Conservation (phyloP, 768 basidiomycete genomes). For the Lentinula sp. region DNA sequence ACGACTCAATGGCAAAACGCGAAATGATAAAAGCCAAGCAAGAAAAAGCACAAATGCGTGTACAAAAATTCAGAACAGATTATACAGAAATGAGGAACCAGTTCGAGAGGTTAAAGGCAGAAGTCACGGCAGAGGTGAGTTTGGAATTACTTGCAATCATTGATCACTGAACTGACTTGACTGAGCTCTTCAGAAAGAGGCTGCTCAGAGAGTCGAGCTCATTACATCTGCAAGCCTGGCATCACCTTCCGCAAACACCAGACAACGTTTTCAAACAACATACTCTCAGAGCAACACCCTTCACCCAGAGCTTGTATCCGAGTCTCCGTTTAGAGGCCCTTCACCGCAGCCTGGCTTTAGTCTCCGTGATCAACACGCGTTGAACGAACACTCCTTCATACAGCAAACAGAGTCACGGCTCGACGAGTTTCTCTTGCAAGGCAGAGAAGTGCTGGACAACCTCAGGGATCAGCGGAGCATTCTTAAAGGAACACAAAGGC, state of each 20-base stretch:
- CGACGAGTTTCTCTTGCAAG: slow-evolving; percentile 91
- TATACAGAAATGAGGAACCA: slow-evolving; percentile 77
- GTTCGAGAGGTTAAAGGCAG: slow-evolving; percentile 72
- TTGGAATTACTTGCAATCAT: slow-evolving; percentile 11
- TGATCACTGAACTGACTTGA: not conserved
- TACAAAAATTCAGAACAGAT: slow-evolving; percentile 87
- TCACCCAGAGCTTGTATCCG: slow-evolving; percentile 54
- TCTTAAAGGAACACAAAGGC: slow-evolving; percentile 89
- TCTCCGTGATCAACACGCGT: slow-evolving; percentile 68
- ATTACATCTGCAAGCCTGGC: slow-evolving; percentile 41
- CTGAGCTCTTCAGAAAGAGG: slow-evolving; percentile 41
- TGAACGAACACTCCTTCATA: slow-evolving; percentile 87
- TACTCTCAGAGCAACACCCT: slow-evolving; percentile 39
- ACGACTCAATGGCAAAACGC: slow-evolving; percentile 92
- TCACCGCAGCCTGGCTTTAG: slow-evolving; percentile 48
- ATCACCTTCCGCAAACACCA: slow-evolving; percentile 47
- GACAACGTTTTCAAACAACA: slow-evolving; percentile 58
- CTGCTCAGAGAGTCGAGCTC: slow-evolving; percentile 59
- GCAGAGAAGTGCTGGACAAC: slow-evolving; percentile 86
- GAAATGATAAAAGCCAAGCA: slow-evolving; percentile 96
- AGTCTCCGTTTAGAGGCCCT: slow-evolving; percentile 77
- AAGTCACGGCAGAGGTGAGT: slow-evolving; percentile 43
- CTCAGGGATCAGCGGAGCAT: slow-evolving; percentile 89
- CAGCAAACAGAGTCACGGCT: slow-evolving; percentile 75
- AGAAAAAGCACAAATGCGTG: slow-evolving; percentile 94